Evolutionary conservation across 352 stramenopile species (phyloP).

Genomic region (Globisporangium parvum): DNA sequence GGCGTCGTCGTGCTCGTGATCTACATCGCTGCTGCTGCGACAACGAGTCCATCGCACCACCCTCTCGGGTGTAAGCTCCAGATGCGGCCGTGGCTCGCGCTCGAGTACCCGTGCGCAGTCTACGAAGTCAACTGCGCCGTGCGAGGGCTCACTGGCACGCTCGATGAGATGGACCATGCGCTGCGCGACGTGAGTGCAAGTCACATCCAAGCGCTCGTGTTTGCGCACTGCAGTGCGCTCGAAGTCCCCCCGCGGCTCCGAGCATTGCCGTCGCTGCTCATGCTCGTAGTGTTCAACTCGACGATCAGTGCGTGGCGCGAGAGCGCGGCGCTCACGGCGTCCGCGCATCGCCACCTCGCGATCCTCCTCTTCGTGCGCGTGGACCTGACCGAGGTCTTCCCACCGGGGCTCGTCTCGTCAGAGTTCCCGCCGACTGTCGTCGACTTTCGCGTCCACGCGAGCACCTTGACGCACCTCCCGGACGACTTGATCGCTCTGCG

Average conservation of each 20-base stretch:
- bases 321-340: background rate
- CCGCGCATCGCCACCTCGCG: background rate
- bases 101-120: constrained; percentile 1
- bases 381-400: background rate
- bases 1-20: background rate
- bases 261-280: constrained; percentile 7
- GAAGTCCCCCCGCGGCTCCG: constrained; percentile 1
- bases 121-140: constrained; percentile 4
- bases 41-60: background rate
- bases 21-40: background rate
- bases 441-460: constrained; percentile 13
- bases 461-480: constrained; percentile 11
- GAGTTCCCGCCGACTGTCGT: constrained; percentile 20
- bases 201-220: background rate
- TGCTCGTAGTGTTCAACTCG: constrained; percentile 14
- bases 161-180: background rate
- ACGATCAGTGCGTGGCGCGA: constrained; percentile 8
- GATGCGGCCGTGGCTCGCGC: constrained; percentile 3
- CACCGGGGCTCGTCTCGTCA: constrained; percentile 10
- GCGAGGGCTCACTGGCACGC: background rate
- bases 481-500: background rate
- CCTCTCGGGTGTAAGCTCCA: constrained; percentile 4
- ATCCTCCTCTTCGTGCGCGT: constrained; percentile 4
- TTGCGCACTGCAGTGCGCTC: constrained; percentile 2
- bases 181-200: background rate